Evolutionary conservation across 2,329 filamentous ascomycete genomes (phyloP).

Genomic region (Nigrospora oryzae): DNA sequence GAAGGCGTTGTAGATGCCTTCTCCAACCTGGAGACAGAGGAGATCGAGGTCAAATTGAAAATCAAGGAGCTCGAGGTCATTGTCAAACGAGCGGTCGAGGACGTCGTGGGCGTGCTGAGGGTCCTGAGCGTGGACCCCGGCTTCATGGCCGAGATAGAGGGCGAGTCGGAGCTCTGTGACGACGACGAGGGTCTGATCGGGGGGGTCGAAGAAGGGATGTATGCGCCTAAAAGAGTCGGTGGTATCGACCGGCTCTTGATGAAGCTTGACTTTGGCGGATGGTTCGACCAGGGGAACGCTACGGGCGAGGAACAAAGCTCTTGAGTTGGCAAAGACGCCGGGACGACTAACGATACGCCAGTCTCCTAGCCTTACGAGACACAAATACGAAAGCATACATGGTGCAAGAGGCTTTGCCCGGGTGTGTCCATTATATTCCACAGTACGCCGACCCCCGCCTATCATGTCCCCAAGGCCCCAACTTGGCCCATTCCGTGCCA

Average conservation of each 20-base stretch:
- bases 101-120: constrained; percentile 50
- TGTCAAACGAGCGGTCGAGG: constrained; percentile 60
- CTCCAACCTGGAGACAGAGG: constrained; percentile 63
- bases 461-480: too few relatives aligned
- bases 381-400: too few relatives aligned
- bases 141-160: constrained; percentile 36
- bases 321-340: constrained; percentile 26
- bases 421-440: too few relatives aligned
- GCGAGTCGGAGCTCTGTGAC: constrained; percentile 9
- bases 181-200: constrained; percentile 16
- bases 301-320: neutral
- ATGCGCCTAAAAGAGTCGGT: constrained; percentile 64
- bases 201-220: constrained; percentile 34
- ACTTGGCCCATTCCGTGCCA: too few relatives aligned
- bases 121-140: constrained; percentile 32
- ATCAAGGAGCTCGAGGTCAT: constrained; percentile 54
- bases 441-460: too few relatives aligned
- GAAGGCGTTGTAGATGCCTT: constrained; percentile 73
- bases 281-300: constrained; percentile 32
- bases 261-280: constrained; percentile 72
- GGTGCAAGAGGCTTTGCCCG: too few relatives aligned
- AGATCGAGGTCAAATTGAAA: constrained; percentile 56
- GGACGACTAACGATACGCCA: constrained; percentile 4
- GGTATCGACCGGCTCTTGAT: constrained; percentile 80
- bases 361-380: too few relatives aligned